Conservation (phyloP, 306 rosid genomes). For the Senna siamea region DNA sequence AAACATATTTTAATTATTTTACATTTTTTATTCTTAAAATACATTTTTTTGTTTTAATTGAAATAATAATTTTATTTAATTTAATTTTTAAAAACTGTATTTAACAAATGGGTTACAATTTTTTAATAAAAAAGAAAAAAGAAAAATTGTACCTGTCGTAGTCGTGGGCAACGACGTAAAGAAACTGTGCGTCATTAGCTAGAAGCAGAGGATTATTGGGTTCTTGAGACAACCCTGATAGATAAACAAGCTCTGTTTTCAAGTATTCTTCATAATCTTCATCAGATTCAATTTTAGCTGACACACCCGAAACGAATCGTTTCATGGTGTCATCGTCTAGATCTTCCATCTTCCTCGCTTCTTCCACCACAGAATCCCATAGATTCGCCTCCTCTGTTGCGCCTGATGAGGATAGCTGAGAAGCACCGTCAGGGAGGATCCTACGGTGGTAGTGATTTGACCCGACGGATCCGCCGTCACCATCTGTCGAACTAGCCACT, state of each 20-base stretch:
- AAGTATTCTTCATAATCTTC: constrained; percentile 68
- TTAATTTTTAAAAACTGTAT: too few species aligned
- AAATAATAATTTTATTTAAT: too few species aligned
- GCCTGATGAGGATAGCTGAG: constrained; percentile 45
- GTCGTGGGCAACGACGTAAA: constrained; percentile 66
- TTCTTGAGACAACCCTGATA: constrained; percentile 55
- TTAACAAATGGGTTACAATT: too few species aligned
- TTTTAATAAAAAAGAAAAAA: too few species aligned
- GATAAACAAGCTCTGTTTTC: constrained; percentile 75
- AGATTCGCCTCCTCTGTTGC: constrained; percentile 43
- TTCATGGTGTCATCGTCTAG: constrained; percentile 42
- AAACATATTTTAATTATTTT: too few species aligned
- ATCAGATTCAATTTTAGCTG: constrained; percentile 60
- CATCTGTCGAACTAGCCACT: too few species aligned
- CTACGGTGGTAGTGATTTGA: too few species aligned
- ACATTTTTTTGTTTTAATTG: too few species aligned
- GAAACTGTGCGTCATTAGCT: constrained; percentile 88
- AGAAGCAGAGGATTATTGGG: constrained; percentile 73
- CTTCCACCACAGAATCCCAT: constrained; percentile 69
- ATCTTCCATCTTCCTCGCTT: constrained; percentile 56
- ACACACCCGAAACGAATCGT: constrained; percentile 65
- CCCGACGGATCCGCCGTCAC: too few species aligned
- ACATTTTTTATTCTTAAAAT: too few species aligned
- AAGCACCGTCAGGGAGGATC: constrained; percentile 54
- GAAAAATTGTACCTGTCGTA: constrained; percentile 74